Conservation (phyloP, 345 rosid species). For the Melaleuca quinquenervia region DNA sequence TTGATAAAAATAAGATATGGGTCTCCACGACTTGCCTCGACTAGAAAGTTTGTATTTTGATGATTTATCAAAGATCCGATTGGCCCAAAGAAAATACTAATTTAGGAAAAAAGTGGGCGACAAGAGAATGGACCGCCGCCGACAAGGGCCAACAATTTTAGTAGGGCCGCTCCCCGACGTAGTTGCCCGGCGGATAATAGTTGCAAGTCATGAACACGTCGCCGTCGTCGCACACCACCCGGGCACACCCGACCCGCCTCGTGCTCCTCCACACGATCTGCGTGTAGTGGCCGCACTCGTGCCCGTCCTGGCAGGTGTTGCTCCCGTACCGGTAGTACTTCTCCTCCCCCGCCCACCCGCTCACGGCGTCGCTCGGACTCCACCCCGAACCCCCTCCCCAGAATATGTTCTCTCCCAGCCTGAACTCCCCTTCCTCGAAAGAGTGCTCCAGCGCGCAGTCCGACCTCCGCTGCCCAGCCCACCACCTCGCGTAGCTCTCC, state of each 20-base stretch:
- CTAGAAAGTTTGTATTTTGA: not conserved
- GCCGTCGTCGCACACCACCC: slow-evolving; percentile 59
- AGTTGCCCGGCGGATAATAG: slow-evolving; percentile 80
- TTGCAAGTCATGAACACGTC: slow-evolving; percentile 91
- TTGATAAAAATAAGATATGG: not conserved
- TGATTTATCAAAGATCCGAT: not conserved
- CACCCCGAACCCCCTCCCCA: slow-evolving; percentile 73
- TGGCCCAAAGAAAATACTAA: not conserved
- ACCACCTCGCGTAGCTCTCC: slow-evolving; percentile 57
- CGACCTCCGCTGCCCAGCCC: slow-evolving; percentile 58
- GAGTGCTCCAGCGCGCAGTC: slow-evolving; percentile 69
- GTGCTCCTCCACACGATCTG: slow-evolving; percentile 78
- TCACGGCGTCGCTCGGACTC: slow-evolving; percentile 57
- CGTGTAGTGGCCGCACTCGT: slow-evolving; percentile 84
- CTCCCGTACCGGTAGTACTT: slow-evolving; percentile 45
- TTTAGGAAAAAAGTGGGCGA: not conserved
- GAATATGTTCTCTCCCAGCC: slow-evolving; percentile 70
- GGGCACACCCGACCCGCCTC: slow-evolving; percentile 63
- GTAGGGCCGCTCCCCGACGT: slow-evolving; percentile 67
- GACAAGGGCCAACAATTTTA: not conserved
- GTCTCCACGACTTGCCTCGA: not conserved
- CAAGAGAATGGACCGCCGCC: not conserved
- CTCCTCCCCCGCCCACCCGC: slow-evolving; percentile 67
- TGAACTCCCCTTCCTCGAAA: slow-evolving; percentile 41
- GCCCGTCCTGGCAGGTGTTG: slow-evolving; percentile 45